A percentile compares a stretch with the other conserved stretches of the same genome.
phyloP scores from a whole-genome alignment of 2,329 filamentous ascomycete genomes.

The Penicillium corylophilum region DNA sequence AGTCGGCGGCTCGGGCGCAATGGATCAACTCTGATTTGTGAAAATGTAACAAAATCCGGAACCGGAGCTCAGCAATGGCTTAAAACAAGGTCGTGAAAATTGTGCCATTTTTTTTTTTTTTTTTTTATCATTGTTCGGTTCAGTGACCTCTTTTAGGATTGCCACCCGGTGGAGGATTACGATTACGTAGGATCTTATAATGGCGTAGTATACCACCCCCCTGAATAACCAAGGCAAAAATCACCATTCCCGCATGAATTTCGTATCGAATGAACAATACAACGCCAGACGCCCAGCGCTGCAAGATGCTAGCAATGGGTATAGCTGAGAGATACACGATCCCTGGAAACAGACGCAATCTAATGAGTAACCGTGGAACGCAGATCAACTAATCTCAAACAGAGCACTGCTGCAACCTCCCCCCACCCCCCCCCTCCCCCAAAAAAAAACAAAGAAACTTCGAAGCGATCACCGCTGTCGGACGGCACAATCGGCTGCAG shows the following conservation, averaged over 20 bases:
- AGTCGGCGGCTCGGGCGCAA: conserved; percentile 9
- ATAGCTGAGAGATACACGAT: conserved; percentile 20
- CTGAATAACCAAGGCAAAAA: neutral
- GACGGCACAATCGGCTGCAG: conserved; percentile 13
- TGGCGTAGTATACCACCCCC: neutral
- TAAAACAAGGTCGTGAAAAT: neutral
- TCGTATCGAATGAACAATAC: conserved; percentile 1
- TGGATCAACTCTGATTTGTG: conserved; percentile 12
- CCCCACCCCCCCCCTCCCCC: neutral
- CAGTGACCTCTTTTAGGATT: neutral
- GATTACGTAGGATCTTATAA: conserved; percentile 2
- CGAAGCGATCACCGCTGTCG: conserved; percentile 2
- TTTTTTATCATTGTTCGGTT: too few relatives aligned
- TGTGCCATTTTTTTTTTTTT: too few relatives aligned
- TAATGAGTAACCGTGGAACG: conserved; percentile 1
- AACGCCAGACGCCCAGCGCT: conserved; percentile 20
- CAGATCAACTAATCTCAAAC: conserved; percentile 3
- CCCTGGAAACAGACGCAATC: conserved; percentile 6
- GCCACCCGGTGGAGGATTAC: neutral
- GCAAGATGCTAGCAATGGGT: conserved; percentile 21
- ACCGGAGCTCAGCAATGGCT: neutral
- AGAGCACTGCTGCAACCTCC: neutral
- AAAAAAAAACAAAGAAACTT: conserved; percentile 2
- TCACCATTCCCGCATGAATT: neutral
- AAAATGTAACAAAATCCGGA: neutral